Base-by-base conservation (phyloP, 257 asterid genomes). In the Capsicum rhomboideum region DNA sequence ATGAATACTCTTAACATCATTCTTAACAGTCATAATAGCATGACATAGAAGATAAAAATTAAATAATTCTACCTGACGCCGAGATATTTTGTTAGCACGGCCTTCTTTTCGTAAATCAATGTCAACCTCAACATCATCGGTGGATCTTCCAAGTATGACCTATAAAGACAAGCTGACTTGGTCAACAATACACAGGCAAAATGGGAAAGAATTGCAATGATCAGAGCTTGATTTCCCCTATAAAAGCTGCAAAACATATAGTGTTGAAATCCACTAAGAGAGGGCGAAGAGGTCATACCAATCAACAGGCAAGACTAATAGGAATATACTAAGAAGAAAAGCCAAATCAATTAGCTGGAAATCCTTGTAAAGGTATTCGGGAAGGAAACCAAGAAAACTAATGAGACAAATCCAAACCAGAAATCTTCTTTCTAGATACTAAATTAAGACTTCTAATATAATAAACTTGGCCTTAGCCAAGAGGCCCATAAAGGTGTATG, bases 91-190 rank as follows among this genome's bases (percentile, higher is more conserved):
- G 89, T 97, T 95, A 82, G 99, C 99, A 78, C 91, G 92, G 34
- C 99, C 99, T 93, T 95, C 99, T 93, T 90, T 91, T 67, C 96
- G 88, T 82, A 97, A 88, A 90, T 97, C 99, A 89, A 97, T 93
- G 87, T 95, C 99, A 82, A 97, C 98, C 72, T 90, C 91, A 83
- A 86, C 78, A 86, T 94, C 99, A 82, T 93, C 97, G 2, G 99
- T 95, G 31, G 99, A 92, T 90, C 99, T 95, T 89, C 99, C 99
- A 79, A 97, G 96, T 79, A 92, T 82, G 83, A 95, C 95, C 99
- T 97, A 86, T 83, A 86, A 88, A 82, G 46, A 14, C 0, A 49
- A 80, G 82, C 67, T 79, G 74, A 83, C 28, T 10, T 64, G 69
- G 44, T 78, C 84, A 78, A 78, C 44, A 83, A 59, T 50, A 80